phyloP scores from a whole-genome alignment of 441 rosid species.

The Rhodomyrtus psidioides region DNA sequence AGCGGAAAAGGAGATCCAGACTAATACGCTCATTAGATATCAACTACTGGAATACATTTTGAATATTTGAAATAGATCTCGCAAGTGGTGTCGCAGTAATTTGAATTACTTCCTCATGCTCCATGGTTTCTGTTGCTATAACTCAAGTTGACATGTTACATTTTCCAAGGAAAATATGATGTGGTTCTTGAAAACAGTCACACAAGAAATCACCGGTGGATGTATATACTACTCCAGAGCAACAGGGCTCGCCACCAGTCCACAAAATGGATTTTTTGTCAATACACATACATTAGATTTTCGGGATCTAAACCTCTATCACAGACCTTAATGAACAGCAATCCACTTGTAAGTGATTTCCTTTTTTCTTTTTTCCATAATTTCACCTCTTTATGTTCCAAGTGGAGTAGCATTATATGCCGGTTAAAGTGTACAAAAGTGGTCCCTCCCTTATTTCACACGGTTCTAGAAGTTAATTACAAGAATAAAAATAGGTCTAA shows the following conservation, averaged over 20 bases:
- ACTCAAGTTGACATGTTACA: background rate
- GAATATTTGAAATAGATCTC: background rate
- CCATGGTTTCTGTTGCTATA: background rate
- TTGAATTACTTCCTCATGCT: background rate
- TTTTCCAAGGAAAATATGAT: background rate
- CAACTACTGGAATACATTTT: background rate
- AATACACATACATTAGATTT: background rate
- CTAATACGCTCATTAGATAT: background rate
- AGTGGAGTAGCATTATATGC: background rate
- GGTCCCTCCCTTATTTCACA: background rate
- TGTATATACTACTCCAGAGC: background rate
- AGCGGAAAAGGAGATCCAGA: background rate
- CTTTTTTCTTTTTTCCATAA: background rate
- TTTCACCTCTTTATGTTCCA: background rate
- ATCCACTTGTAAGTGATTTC: background rate
- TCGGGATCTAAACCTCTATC: background rate
- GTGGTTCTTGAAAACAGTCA: background rate
- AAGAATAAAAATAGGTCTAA: background rate
- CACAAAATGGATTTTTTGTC: background rate
- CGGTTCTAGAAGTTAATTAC: background rate
- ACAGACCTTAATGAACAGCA: background rate
- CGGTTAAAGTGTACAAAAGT: background rate
- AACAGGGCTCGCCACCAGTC: background rate
- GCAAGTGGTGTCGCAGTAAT: background rate
- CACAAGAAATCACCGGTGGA: background rate